Evolutionary conservation across 2,329 filamentous ascomycete genomes (phyloP).

Genomic region (Colletotrichum paranaense): DNA sequence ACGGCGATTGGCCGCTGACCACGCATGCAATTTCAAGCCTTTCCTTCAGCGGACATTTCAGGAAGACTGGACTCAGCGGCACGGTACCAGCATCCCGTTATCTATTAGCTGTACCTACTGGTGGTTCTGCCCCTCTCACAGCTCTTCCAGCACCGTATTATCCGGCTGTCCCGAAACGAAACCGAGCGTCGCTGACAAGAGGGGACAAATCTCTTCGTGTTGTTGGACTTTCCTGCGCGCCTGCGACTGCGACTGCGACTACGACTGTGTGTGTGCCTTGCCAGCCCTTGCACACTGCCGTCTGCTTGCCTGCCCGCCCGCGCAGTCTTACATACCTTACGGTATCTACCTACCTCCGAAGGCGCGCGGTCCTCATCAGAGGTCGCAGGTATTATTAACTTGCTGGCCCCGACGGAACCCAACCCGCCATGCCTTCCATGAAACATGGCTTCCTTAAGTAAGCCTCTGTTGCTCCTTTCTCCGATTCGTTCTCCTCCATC

Average conservation of each 20-base stretch:
- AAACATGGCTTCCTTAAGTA: constrained; percentile 36
- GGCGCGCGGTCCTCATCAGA: constrained; percentile 10
- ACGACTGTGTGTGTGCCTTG: constrained; percentile 4
- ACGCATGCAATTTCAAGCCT: constrained; percentile 22
- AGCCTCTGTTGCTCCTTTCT: constrained; percentile 12
- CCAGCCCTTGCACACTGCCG: constrained; percentile 19
- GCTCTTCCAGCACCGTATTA: constrained; percentile 10
- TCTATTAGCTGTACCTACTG: constrained; percentile 23
- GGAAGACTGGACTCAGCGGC: not conserved
- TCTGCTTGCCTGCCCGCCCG: not conserved
- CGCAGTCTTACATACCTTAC: not conserved
- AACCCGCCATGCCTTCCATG: constrained; percentile 25
- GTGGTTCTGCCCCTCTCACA: constrained; percentile 13
- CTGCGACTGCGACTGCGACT: not conserved
- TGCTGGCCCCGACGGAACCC: constrained; percentile 13
- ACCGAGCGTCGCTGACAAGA: constrained; percentile 22
- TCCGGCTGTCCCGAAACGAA: constrained; percentile 30
- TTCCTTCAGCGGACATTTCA: constrained; percentile 7
- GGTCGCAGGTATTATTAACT: constrained; percentile 27
- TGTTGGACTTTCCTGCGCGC: not conserved
- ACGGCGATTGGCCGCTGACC: constrained; percentile 19
- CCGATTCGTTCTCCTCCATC: not conserved
- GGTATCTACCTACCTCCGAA: not conserved
- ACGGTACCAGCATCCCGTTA: constrained; percentile 10
- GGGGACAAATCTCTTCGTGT: not conserved